These are phyloP conservation scores for Ceratobasidium sp. DNA, from an alignment of 1,284 basidiomycete species.

Conservation along the genomic window DNA sequence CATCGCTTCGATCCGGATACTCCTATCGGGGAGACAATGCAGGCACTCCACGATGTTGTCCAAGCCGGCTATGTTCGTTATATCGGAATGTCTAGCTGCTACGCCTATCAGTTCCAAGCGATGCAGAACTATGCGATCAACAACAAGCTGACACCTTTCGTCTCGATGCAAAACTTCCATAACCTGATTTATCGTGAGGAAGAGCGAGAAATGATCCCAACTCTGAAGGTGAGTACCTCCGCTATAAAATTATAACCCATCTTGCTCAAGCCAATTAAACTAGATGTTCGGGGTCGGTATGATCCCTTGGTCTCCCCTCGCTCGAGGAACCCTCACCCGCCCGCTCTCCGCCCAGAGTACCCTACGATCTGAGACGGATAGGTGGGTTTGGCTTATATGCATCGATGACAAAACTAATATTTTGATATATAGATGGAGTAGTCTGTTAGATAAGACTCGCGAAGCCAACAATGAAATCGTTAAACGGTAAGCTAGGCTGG, in stretches of 20 bases:
- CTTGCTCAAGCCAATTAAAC: slow-evolving; percentile 54
- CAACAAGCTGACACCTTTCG: slow-evolving; percentile 45
- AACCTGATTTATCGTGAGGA: slow-evolving; percentile 48
- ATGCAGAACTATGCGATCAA: slow-evolving; percentile 48
- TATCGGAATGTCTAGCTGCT: slow-evolving; percentile 35
- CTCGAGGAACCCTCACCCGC: slow-evolving; percentile 63
- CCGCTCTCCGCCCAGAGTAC: slow-evolving; percentile 58
- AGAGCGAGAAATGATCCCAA: slow-evolving; percentile 48
- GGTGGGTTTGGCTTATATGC: slow-evolving; percentile 50
- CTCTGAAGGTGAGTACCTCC: slow-evolving; percentile 32
- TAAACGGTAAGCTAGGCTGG: slow-evolving; percentile 51
- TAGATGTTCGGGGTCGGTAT: slow-evolving; percentile 58
- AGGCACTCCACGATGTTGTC: slow-evolving; percentile 51
- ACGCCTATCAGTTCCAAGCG: slow-evolving; percentile 44
- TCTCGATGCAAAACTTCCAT: slow-evolving; percentile 44
- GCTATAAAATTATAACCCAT: background rate
- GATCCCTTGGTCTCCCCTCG: slow-evolving; percentile 67
- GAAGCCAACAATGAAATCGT: slow-evolving; percentile 50
- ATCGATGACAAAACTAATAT: background rate
- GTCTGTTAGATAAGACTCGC: slow-evolving; percentile 8
- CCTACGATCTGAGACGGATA: slow-evolving; percentile 57
- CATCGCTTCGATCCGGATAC: slow-evolving; percentile 49
- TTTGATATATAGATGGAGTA: slow-evolving; percentile 10
- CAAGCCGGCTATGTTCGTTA: slow-evolving; percentile 38
- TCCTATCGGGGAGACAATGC: slow-evolving; percentile 52